A percentile compares a stretch with the other conserved stretches of the same genome.
These are phyloP conservation scores for Ophiosphaerella korrae DNA, from an alignment of 2,329 filamentous ascomycete species.

Conservation along the genomic window DNA sequence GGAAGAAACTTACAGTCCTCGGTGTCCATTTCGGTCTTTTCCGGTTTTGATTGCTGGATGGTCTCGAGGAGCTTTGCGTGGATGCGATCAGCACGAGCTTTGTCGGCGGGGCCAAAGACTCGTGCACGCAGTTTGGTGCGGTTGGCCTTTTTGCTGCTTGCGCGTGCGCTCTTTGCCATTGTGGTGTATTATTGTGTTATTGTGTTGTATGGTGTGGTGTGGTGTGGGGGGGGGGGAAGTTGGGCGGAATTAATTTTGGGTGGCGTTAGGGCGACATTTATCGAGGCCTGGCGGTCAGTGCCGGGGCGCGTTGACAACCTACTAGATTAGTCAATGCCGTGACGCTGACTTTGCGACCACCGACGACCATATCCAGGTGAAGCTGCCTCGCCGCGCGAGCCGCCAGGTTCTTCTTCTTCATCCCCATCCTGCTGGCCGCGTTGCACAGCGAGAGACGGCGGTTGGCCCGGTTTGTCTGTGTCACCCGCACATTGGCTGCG, in stretches of 20 bases:
- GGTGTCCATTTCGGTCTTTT: conserved; percentile 54
- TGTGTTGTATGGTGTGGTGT: conserved; percentile 3
- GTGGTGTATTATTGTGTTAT: conserved; percentile 32
- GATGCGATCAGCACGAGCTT: conserved; percentile 79
- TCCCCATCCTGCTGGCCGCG: not conserved
- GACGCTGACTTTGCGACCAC: conserved; percentile 33
- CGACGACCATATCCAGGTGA: conserved; percentile 3
- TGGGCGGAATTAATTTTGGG: conserved; percentile 22
- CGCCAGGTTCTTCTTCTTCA: conserved; percentile 13
- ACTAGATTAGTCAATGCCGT: conserved; percentile 2
- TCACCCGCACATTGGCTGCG: not conserved
- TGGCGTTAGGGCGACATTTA: conserved; percentile 19
- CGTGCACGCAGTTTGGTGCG: conserved; percentile 77
- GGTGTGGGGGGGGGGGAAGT: conserved; percentile 15
- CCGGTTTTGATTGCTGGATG: conserved; percentile 74
- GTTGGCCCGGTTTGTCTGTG: conserved; percentile 1
- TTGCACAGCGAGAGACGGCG: conserved; percentile 2
- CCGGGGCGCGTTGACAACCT: conserved; percentile 18
- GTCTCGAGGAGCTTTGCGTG: conserved; percentile 85
- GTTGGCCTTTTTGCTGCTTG: conserved; percentile 82
- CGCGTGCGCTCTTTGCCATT: conserved; percentile 88
- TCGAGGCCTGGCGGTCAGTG: conserved; percentile 1
- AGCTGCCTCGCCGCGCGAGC: conserved; percentile 30
- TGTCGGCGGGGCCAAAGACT: conserved; percentile 83
- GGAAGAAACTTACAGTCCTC: conserved; percentile 41